Evolutionary conservation across 176 grass and related monocot genomes (phyloP), one percentile per base, ranked within the genome.

Genomic region (Coix lacrymajobi): DNA sequence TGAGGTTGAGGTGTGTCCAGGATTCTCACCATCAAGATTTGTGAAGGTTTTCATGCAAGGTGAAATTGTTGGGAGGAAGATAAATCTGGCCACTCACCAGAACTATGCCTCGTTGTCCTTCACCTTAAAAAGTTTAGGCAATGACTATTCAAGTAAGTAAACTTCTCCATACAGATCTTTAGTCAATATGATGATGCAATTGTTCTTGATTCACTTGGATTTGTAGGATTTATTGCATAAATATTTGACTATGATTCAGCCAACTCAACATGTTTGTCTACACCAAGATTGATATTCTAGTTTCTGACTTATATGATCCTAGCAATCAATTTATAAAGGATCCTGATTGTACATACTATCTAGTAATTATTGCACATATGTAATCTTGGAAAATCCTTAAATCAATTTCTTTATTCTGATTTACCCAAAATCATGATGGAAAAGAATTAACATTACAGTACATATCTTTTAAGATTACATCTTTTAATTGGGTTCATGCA

Each of bases 21-120:
- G 5, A 37, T 32, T 84, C 2, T 69, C 81, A 32, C 9, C 69
- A 75, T 75, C 69, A 80, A 84, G 61, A 31, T 48, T 80, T 80
- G 87, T 88, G 81, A 88, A 88, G 69, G 87, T 89, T 75, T 89
- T 89, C 62, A 80, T 80, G 76, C 81, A 89, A 37, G 87, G 87
- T 8, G 19, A 68, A 48, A 31, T 36, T 36, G 33, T 80, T 19
- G 81, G 87, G 20, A 84, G 81, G 49, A 89, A 89, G 81, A 80
- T 89, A 67, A 84, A 89, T 62, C 57, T 89, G 62, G 25, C 48
- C 11, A 15, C 36, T 24, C 81, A 89, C 82, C 58, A 85, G 24
- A 89, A 17, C 12, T 89, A 69, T 49, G 62, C 44, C 8, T 85
- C 87, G 0, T 7, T 89, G 51, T 84, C 69, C 38, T 85, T 85